Conservation (phyloP, 441 rosid genomes). For the Theobroma grandiflorum region DNA sequence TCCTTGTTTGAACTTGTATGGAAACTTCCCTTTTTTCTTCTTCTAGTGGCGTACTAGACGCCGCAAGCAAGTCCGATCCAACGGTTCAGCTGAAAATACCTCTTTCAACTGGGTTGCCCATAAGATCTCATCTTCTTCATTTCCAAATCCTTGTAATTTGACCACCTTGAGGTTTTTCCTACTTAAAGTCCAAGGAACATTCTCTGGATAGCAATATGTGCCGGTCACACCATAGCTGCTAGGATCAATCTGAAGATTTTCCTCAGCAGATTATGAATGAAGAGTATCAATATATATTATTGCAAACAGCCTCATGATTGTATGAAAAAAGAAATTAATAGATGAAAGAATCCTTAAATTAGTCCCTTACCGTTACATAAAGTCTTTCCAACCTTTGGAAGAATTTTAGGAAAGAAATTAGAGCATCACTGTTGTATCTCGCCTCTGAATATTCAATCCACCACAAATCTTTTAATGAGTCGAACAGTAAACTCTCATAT, state of each 20-base stretch:
- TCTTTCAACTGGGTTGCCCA: conserved; percentile 40
- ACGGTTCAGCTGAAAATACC: conserved; percentile 32
- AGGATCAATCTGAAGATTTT: conserved; percentile 50
- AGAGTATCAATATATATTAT: no score
- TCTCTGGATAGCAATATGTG: conserved; percentile 24
- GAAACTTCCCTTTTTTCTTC: not conserved
- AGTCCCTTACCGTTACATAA: conserved; percentile 54
- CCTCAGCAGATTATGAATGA: not conserved
- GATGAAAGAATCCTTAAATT: not conserved
- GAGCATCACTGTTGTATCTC: conserved; percentile 40
- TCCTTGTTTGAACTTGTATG: conserved; percentile 11
- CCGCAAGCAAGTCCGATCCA: conserved; percentile 29
- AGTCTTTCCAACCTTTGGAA: conserved; percentile 60
- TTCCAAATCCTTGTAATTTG: conserved; percentile 51
- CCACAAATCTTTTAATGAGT: conserved; percentile 52
- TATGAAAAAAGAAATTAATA: no score
- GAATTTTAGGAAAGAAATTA: conserved; percentile 57
- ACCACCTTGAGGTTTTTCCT: conserved; percentile 45
- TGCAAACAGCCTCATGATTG: no score
- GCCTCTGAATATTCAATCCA: conserved; percentile 58
- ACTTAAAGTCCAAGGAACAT: not conserved
- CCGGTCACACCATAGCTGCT: conserved; percentile 30
- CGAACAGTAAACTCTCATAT: no score
- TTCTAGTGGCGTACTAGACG: conserved; percentile 3
- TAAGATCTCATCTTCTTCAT: conserved; percentile 35